Percentiles rank a stretch among this genome's conserved stretches.
Conservation (phyloP, 306 rosid genomes). For the Geum urbanum region DNA sequence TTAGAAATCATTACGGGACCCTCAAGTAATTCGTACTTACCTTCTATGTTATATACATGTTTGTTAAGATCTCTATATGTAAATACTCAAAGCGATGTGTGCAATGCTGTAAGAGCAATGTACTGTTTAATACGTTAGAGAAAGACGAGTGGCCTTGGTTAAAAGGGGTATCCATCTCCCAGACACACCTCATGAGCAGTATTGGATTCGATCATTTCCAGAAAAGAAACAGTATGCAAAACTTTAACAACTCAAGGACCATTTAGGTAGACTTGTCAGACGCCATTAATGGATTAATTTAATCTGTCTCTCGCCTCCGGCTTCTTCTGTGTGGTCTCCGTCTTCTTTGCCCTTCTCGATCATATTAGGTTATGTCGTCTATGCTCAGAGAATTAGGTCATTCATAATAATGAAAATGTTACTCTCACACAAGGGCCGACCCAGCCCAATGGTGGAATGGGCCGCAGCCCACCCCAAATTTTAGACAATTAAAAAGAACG, state of each 20-base stretch:
- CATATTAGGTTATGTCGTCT: background rate
- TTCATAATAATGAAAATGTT: background rate
- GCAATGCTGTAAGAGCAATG: too few relatives aligned
- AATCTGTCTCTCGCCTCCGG: background rate
- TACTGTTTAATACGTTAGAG: too few relatives aligned
- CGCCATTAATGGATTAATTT: constrained; percentile 15
- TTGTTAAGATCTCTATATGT: too few relatives aligned
- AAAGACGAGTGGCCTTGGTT: background rate
- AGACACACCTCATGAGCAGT: background rate
- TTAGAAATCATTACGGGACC: too few relatives aligned
- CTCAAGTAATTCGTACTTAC: too few relatives aligned
- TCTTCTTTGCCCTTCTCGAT: background rate
- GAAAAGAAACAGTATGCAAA: background rate
- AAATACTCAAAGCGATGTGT: too few relatives aligned
- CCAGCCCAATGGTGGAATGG: too few relatives aligned
- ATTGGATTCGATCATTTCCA: background rate
- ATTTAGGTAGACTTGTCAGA: constrained; percentile 35
- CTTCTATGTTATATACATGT: too few relatives aligned
- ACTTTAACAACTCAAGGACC: constrained; percentile 8
- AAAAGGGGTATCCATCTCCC: background rate
- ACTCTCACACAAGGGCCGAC: too few relatives aligned
- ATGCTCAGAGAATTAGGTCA: background rate
- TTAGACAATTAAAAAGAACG: too few relatives aligned
- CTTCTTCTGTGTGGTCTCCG: constrained; percentile 2
- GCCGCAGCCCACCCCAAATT: too few relatives aligned